Conservation (phyloP, 108 stramenopile species). For the Fistulifera solaris region DNA sequence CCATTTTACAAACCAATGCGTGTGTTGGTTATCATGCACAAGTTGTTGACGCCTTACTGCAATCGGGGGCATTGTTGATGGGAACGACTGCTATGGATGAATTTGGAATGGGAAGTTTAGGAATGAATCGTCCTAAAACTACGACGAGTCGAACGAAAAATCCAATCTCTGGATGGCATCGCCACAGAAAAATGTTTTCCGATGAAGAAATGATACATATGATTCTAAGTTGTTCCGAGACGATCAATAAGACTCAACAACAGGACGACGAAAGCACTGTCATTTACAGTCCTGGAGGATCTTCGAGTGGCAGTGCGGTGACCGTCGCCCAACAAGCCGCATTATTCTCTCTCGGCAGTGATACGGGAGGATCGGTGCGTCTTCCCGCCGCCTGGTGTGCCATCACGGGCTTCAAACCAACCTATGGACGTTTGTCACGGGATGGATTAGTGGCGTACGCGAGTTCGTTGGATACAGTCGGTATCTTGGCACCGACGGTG, state of each 20-base stretch:
- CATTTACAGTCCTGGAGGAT: slow-evolving; percentile 73
- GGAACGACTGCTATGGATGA: slow-evolving; percentile 96
- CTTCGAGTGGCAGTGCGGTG: slow-evolving; percentile 85
- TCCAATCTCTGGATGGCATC: slow-evolving; percentile 36
- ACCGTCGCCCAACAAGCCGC: slow-evolving; percentile 83
- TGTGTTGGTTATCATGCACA: slow-evolving; percentile 75
- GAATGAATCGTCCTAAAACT: slow-evolving; percentile 34
- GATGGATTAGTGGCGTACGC: slow-evolving; percentile 95
- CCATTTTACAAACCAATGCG: slow-evolving; percentile 36
- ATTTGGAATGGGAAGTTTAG: slow-evolving; percentile 94
- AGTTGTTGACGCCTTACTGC: slow-evolving; percentile 45
- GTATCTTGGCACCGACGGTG: slow-evolving; percentile 61
- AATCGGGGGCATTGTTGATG: slow-evolving; percentile 74
- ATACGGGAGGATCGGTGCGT: slow-evolving; percentile 96
- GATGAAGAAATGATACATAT: background rate
- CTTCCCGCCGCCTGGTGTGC: slow-evolving; percentile 93
- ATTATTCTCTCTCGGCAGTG: slow-evolving; percentile 85
- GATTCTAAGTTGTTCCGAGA: too few relatives aligned
- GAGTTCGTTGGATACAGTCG: slow-evolving; percentile 88
- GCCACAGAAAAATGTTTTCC: too few relatives aligned
- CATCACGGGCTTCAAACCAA: slow-evolving; percentile 93
- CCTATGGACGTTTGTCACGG: slow-evolving; percentile 85
- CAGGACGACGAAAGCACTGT: slow-evolving; percentile 15
- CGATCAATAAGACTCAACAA: too few relatives aligned
- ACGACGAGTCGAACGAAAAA: slow-evolving; percentile 34